These are phyloP conservation scores for Zygoascus tannicola DNA, from an alignment of 805 yeast genomes.

Conservation along the genomic window DNA sequence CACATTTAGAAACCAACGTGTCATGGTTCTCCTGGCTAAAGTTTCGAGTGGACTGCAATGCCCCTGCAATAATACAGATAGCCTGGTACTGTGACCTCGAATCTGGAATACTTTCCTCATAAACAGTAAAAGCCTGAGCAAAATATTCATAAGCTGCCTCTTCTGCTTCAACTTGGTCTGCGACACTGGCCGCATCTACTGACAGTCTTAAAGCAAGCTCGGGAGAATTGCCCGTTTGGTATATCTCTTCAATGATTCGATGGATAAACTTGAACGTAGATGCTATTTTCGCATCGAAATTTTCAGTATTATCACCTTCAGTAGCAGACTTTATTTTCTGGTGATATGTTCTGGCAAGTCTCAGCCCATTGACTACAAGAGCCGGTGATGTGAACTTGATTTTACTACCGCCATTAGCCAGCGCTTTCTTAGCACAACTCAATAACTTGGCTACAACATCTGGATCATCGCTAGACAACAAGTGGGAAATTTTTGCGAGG, in stretches of 20 bases:
- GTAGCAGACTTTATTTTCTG: slow-evolving; percentile 5
- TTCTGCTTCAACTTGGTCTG: slow-evolving; percentile 65
- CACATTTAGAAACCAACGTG: slow-evolving; percentile 70
- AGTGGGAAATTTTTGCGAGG: slow-evolving; percentile 60
- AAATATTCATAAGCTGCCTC: slow-evolving; percentile 80
- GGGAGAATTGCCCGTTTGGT: slow-evolving; percentile 27
- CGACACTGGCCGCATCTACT: slow-evolving; percentile 59
- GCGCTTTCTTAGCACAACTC: slow-evolving; percentile 37
- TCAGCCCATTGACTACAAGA: slow-evolving; percentile 51
- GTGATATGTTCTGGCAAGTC: slow-evolving; percentile 43
- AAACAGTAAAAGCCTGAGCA: slow-evolving; percentile 77
- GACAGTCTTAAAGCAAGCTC: slow-evolving; percentile 37
- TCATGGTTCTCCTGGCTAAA: slow-evolving; percentile 64
- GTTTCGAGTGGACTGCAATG: slow-evolving; percentile 43
- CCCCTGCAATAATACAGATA: slow-evolving; percentile 40
- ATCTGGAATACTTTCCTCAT: slow-evolving; percentile 56
- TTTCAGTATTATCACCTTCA: slow-evolving; percentile 14
- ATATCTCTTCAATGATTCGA: slow-evolving; percentile 56
- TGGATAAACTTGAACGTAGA: slow-evolving; percentile 67
- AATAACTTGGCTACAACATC: slow-evolving; percentile 39
- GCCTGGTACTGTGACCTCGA: slow-evolving; percentile 47
- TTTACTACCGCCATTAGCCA: slow-evolving; percentile 45
- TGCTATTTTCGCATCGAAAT: slow-evolving; percentile 27
- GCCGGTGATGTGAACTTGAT: slow-evolving; percentile 68
- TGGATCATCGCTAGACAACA: slow-evolving; percentile 45